phyloP scores from a whole-genome alignment of 2,329 filamentous ascomycete species.

The Aspergillus neoniger region DNA sequence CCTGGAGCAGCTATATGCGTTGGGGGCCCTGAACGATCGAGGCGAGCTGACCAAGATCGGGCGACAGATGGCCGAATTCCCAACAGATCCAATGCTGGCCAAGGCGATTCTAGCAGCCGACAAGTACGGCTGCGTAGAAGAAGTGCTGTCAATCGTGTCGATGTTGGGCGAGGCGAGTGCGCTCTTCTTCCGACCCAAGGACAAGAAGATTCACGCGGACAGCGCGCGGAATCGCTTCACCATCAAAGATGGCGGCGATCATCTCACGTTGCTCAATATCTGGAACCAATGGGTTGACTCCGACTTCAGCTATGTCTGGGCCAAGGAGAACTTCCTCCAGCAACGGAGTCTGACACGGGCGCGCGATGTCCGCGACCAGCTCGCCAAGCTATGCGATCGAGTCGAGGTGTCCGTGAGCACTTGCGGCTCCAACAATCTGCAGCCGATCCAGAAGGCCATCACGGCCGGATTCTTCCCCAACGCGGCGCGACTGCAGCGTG shows the following conservation, averaged over 20 bases:
- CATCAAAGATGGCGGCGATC: constrained; percentile 85
- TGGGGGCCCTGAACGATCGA: constrained; percentile 84
- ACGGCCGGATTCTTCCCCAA: constrained; percentile 95
- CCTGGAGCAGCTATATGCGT: constrained; percentile 85
- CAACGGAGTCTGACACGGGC: constrained; percentile 86
- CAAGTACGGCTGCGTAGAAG: constrained; percentile 88
- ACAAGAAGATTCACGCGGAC: constrained; percentile 96
- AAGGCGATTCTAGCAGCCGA: constrained; percentile 87
- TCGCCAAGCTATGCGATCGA: constrained; percentile 87
- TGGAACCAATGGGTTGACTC: constrained; percentile 95
- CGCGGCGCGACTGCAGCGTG: constrained; percentile 77
- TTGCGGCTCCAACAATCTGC: constrained; percentile 68
- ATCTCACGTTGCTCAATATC: constrained; percentile 83
- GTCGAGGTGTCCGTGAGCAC: constrained; percentile 76
- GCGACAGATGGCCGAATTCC: constrained; percentile 93
- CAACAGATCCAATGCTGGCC: constrained; percentile 86
- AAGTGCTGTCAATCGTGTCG: constrained; percentile 88
- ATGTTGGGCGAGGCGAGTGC: constrained; percentile 89
- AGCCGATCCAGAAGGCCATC: constrained; percentile 82
- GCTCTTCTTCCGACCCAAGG: constrained; percentile 91
- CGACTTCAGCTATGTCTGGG: constrained; percentile 85
- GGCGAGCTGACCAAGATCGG: constrained; percentile 89
- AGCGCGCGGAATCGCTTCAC: constrained; percentile 87
- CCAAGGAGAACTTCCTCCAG: constrained; percentile 90
- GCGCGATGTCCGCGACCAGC: constrained; percentile 87